These are phyloP conservation scores for Trichoderma gracile DNA, from an alignment of 2,329 filamentous ascomycete species.

Conservation along the genomic window DNA sequence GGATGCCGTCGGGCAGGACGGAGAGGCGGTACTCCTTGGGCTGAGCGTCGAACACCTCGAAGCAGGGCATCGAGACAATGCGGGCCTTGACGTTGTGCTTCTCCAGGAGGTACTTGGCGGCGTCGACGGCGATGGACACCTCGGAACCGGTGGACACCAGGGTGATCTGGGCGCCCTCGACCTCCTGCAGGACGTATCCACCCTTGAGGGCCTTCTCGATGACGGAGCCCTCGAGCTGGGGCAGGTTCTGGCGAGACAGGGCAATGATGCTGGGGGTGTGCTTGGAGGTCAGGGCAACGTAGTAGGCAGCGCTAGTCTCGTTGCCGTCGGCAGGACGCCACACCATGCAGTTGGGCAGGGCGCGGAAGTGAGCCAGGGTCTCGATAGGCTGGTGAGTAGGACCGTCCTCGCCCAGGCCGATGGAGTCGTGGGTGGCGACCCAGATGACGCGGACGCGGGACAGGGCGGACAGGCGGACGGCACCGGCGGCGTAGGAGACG, in stretches of 20 bases:
- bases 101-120: constrained; percentile 86
- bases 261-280: constrained; percentile 91
- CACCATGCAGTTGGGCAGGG: constrained; percentile 98
- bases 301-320: constrained; percentile 97
- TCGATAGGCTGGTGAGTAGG: constrained; percentile 99
- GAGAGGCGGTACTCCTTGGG: constrained; percentile 91
- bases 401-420: constrained; percentile 97
- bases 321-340: constrained; percentile 99
- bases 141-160: constrained; percentile 95
- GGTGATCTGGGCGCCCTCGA: constrained; percentile 79
- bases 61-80: constrained; percentile 94
- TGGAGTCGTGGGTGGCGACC: constrained; percentile 98
- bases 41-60: constrained; percentile 94
- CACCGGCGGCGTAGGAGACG: constrained; percentile 94
- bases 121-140: constrained; percentile 89
- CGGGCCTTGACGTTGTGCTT: constrained; percentile 85
- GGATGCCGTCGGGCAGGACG: constrained; percentile 91
- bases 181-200: constrained; percentile 87
- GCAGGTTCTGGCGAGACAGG: constrained; percentile 95
- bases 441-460: constrained; percentile 91
- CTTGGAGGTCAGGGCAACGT: constrained; percentile 86
- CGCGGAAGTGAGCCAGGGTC: constrained; percentile 97
- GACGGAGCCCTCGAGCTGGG: constrained; percentile 91
- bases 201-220: constrained; percentile 91
- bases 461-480: constrained; percentile 89